Evolutionary conservation across 1,284 basidiomycete genomes (phyloP).

Genomic region (Cutaneotrichosporon cutaneum): DNA sequence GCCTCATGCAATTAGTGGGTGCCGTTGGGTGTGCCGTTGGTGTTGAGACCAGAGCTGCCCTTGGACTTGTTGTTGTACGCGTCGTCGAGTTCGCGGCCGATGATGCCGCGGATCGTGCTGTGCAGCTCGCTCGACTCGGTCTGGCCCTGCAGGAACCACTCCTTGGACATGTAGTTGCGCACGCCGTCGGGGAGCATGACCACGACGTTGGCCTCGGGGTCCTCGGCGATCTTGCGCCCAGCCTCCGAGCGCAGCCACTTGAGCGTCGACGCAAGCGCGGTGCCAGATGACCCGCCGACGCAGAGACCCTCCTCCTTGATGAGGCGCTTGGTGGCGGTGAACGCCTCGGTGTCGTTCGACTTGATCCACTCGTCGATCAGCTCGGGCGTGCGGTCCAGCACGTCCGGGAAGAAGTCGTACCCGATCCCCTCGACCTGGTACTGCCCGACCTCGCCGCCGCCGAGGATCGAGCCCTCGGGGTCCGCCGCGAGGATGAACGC

Average conservation of each 20-base stretch:
- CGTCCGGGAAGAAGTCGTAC: slow-evolving; percentile 79
- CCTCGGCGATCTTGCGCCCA: slow-evolving; percentile 66
- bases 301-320: slow-evolving; percentile 84
- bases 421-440: slow-evolving; percentile 95
- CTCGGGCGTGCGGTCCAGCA: slow-evolving; percentile 54
- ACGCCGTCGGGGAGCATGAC: slow-evolving; percentile 86
- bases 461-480: slow-evolving; percentile 86
- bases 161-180: slow-evolving; percentile 93
- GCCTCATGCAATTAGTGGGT: slow-evolving; percentile 10
- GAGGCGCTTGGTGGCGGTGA: slow-evolving; percentile 69
- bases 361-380: slow-evolving; percentile 75
- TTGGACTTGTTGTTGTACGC: slow-evolving; percentile 15
- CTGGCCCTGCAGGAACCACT: slow-evolving; percentile 46
- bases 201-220: slow-evolving; percentile 79
- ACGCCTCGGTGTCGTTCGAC: slow-evolving; percentile 76
- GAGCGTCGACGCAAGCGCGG: slow-evolving; percentile 74
- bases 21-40: slow-evolving; percentile 12
- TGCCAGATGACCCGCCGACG: slow-evolving; percentile 89
- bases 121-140: slow-evolving; percentile 12
- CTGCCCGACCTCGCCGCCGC: slow-evolving; percentile 59
- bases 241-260: slow-evolving; percentile 68
- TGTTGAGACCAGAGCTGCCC: neutral
- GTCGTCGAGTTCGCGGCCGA: slow-evolving; percentile 28
- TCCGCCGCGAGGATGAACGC: slow-evolving; percentile 76
- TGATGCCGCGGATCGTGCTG: slow-evolving; percentile 20